Evolutionary conservation across 2,329 filamentous ascomycete genomes (phyloP), one percentile per base, ranked within the genome.

Genomic region (Chrysoporthe austroafricana): DNA sequence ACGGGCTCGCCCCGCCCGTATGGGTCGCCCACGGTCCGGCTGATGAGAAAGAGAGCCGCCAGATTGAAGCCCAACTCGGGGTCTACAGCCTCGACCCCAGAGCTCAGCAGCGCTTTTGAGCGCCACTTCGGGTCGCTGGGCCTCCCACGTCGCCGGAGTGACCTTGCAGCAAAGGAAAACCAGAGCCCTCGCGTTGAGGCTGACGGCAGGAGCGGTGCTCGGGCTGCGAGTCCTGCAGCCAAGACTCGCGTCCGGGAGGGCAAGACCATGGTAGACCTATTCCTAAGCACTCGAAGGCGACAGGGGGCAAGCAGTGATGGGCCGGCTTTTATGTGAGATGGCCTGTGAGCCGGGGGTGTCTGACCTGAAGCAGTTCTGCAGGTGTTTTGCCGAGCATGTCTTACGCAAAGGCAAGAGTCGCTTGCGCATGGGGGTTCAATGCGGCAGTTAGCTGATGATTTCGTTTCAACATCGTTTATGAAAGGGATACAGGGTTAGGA

Each of bases 191-290:
- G 18, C 54, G 9, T 5, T 52, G 52, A 44, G 44, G 60, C 39
- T 1, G 26, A 26, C 26, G 26, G 26, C 26, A 26, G 26, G 26
- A 26, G 26, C 26, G 26, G 26, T 26, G 26, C 26, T 26, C 26
- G 26, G 26, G 26, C 26, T 26, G 48, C n/a, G 32, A 60, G 43
- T 5, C 48, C 46, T 21, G 11, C 36, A 3, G 26, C n/a, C 21
- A 66, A 63, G 43, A n/a, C 54, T 32, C 52, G 61, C 5, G 26
- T 44, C 11, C 43, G 61, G 21, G 62, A 67, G 1, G 60, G 62
- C 39, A 69, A 69, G 46, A 64, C 62, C 21, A 70, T 70, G 69
- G 69, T 69, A 34, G 69, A 70, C 4, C 34, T 66, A 26, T 69
- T 70, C n/a, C 58, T 70, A 5, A 69, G 43, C 58, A 64, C 32